phyloP scores from a whole-genome alignment of 2,329 filamentous ascomycete genomes.

The Ceratocystis lukuohia region DNA sequence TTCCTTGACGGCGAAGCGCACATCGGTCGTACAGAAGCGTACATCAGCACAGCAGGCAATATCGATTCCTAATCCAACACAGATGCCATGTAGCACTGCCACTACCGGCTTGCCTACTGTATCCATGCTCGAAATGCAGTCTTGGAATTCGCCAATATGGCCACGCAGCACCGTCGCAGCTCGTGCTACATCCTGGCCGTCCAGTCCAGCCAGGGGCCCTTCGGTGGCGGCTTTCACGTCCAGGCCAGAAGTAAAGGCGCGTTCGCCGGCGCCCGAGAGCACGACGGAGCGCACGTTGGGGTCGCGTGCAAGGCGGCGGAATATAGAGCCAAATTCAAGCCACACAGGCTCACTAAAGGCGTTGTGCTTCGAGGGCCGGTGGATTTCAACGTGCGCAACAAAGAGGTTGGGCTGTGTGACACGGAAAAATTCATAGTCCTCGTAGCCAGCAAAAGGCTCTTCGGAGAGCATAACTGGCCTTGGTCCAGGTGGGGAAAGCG shows the following conservation, averaged over 20 bases:
- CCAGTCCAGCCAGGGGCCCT: slow-evolving; percentile 30
- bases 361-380: slow-evolving; percentile 75
- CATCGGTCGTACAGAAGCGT: slow-evolving; percentile 46
- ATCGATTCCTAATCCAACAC: slow-evolving; percentile 67
- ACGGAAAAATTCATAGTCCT: slow-evolving; percentile 52
- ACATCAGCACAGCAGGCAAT: slow-evolving; percentile 57
- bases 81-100: slow-evolving; percentile 63
- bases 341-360: slow-evolving; percentile 78
- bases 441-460: slow-evolving; percentile 29
- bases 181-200: slow-evolving; percentile 45
- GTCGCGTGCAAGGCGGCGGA: slow-evolving; percentile 58
- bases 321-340: slow-evolving; percentile 62
- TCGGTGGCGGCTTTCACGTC: slow-evolving; percentile 58
- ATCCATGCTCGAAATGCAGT: slow-evolving; percentile 61
- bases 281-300: slow-evolving; percentile 62
- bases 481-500: slow-evolving; percentile 21
- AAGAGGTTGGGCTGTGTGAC: slow-evolving; percentile 57
- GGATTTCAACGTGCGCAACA: slow-evolving; percentile 86
- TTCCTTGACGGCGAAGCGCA: slow-evolving; percentile 61
- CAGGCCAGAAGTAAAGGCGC: slow-evolving; percentile 74
- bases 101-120: slow-evolving; percentile 88
- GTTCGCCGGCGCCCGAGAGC: slow-evolving; percentile 66
- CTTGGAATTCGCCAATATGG: slow-evolving; percentile 68
- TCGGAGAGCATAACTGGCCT: slow-evolving; percentile 3
- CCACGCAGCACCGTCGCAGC: slow-evolving; percentile 48